Evolutionary conservation across 2,329 filamentous ascomycete species (phyloP).

Genomic region (Lecanoromycetidae sp.): DNA sequence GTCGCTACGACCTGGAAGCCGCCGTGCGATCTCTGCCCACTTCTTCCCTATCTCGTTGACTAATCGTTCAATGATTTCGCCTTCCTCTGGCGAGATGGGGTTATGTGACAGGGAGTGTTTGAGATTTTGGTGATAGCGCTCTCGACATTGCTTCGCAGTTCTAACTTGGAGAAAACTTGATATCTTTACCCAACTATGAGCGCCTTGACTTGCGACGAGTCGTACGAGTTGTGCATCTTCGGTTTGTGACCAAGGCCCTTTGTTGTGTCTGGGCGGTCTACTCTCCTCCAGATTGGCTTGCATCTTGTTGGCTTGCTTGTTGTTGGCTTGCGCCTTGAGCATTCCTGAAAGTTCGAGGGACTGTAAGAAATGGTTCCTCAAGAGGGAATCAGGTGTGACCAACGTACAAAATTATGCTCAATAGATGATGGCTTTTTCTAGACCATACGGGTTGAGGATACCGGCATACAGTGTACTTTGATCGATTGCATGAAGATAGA

Average conservation of each 20-base stretch:
- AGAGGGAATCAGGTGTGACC: too few relatives aligned
- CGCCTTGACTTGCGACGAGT: conserved; percentile 58
- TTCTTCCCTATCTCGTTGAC: conserved; percentile 70
- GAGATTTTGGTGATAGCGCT: conserved; percentile 87
- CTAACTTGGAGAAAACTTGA: conserved; percentile 62
- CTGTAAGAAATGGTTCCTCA: too few relatives aligned
- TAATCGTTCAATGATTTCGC: conserved; percentile 60
- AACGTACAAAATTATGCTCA: too few relatives aligned
- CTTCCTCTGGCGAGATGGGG: conserved; percentile 60
- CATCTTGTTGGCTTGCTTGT: too few relatives aligned
- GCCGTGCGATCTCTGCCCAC: conserved; percentile 85
- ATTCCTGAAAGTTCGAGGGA: too few relatives aligned
- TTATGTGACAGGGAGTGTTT: conserved; percentile 63
- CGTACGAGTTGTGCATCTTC: conserved; percentile 62
- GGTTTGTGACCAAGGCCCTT: conserved; percentile 69
- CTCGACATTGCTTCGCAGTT: conserved; percentile 87
- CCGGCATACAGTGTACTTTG: too few relatives aligned
- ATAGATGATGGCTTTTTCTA: too few relatives aligned
- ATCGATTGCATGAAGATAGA: too few relatives aligned
- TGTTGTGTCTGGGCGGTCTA: too few relatives aligned
- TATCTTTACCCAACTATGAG: conserved; percentile 84
- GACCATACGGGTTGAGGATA: too few relatives aligned
- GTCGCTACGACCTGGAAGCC: conserved; percentile 73
- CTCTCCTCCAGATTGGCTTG: too few relatives aligned
- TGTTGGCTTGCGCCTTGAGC: too few relatives aligned